Base-by-base conservation (phyloP, 371 early-diverging fungal species). In the Mucor sp. region DNA sequence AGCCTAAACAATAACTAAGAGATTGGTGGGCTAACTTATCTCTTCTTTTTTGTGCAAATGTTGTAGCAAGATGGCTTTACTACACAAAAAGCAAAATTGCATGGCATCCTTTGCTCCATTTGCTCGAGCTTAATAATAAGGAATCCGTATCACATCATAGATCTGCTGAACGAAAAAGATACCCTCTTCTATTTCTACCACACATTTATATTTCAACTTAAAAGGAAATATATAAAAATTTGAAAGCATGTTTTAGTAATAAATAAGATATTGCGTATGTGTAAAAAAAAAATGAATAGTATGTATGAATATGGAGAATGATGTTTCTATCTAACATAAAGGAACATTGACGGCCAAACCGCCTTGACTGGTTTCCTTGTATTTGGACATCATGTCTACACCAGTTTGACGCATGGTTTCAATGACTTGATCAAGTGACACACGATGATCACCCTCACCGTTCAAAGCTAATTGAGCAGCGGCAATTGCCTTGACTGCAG, bases 391-490 rank as follows among this genome's bases (percentile, higher is more conserved):
- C 96, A 96, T 96, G 72, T 96, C 97, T 9, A 90, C 74, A 69
- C 97, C 84, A 1, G 97, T 97, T 80, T 95, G 95, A 19, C 96
- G 89, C 97, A 97, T 97, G 2, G 97, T 95, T 77, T 94, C 95
- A 71, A 97, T 97, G 33, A 95, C 97, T 75, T 96, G 95, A 72
- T 97, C 97, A 50, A 97, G 81, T 2, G 94, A 91, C 2, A 97
- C 97, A 19, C 94, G 85, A 65, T 95, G 95, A 39, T 78, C 81
- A 25, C 97, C 97, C 72, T 96, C 95, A 12, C 95, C 95, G 65
- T 95, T 93, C 63, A 97, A 77, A 2, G 97, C 96, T 66, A 97
- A 78, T 75, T 97, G 97, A 2, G 97, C 95, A 12, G 97, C 96
- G 4, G 96, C 93, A 57, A 96, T 91, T 17, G 97, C 97, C 81